Base-by-base conservation (phyloP, 345 rosid species). In the Citrus inodora region DNA sequence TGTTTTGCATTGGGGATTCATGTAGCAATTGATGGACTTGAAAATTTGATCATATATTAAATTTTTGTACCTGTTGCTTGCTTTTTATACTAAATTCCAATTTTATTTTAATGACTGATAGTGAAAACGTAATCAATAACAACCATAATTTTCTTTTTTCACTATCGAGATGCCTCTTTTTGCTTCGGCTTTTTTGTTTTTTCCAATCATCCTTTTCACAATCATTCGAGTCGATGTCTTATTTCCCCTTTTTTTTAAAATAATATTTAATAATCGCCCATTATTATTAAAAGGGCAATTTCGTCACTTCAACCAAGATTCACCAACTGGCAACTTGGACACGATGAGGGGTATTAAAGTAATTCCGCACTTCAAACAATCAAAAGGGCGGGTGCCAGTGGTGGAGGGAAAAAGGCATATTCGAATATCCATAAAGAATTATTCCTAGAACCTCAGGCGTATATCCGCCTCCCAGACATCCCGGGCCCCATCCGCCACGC, bases 401-500 rank as follows among this genome's bases (percentile, higher is more conserved):
- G 38, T 1, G 68, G 28, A 6, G 8, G 72, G 19, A 69, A 56
- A 42, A 53, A 1, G 5, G 88, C 80, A 87, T 87, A 89, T 87
- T 81, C 88, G 92, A 64, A 89, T 89, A 87, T 84, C 83, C 87
- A 25, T 11, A 53, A 51, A 9, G 88, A 71, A 84, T 80, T 48
- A 84, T 87, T 58, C 90, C 53, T 3, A 46, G 2, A 21, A 46
- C 76, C 1, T 9, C 35, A 33, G 53, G 58, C 66, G 84, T 1
- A 84, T 81, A 83, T 83, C 24, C 87, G 37, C 30, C 5, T 37
- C 24, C 8, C 4, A 4, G 19, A 5, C 8, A 14, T 16, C n/a
- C 38, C 79, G 58, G 58, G 67, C 60, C 84, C 55, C 35, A 24
- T 24, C 0, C 1, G 62, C 79, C 78, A 84, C 71, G 80, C 74